A percentile compares a stretch with the other conserved stretches of the same genome.
phyloP scores from a whole-genome alignment of 768 basidiomycete species.

The Pholiota microspora region DNA sequence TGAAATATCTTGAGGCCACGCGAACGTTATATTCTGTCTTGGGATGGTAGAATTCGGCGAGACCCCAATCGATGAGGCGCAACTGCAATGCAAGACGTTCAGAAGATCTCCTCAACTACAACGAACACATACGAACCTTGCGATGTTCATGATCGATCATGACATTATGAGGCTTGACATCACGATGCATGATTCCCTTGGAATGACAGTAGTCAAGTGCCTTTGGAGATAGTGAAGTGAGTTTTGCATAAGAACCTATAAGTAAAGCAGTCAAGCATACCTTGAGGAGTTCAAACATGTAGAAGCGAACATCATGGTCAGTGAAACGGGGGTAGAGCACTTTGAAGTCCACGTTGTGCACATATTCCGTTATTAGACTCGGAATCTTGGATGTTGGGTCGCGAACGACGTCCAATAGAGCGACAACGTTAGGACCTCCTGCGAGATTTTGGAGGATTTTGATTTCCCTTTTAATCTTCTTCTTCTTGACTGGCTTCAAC shows the following conservation, averaged over 20 bases:
- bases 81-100: constrained; percentile 45
- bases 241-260: neutral
- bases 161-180: constrained; percentile 98
- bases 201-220: constrained; percentile 98
- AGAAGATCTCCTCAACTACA: constrained; percentile 8
- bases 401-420: constrained; percentile 91
- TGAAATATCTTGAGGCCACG: constrained; percentile 97
- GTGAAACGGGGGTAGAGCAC: constrained; percentile 93
- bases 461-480: constrained; percentile 99
- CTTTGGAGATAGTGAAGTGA: constrained; percentile 35
- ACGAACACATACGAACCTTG: constrained; percentile 53
- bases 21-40: constrained; percentile 98
- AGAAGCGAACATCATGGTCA: constrained; percentile 93
- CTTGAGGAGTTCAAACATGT: constrained; percentile 96
- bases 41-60: constrained; percentile 98
- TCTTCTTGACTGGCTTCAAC: constrained; percentile 98
- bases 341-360: constrained; percentile 98
- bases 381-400: constrained; percentile 97
- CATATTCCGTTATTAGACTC: constrained; percentile 95
- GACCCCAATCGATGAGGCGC: constrained; percentile 96
- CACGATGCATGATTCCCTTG: constrained; percentile 97
- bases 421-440: constrained; percentile 93
- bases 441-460: constrained; percentile 97
- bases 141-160: constrained; percentile 99
- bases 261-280: constrained; percentile 30